phyloP scores from a whole-genome alignment of 345 rosid genomes.

The Lepidium didymum region DNA sequence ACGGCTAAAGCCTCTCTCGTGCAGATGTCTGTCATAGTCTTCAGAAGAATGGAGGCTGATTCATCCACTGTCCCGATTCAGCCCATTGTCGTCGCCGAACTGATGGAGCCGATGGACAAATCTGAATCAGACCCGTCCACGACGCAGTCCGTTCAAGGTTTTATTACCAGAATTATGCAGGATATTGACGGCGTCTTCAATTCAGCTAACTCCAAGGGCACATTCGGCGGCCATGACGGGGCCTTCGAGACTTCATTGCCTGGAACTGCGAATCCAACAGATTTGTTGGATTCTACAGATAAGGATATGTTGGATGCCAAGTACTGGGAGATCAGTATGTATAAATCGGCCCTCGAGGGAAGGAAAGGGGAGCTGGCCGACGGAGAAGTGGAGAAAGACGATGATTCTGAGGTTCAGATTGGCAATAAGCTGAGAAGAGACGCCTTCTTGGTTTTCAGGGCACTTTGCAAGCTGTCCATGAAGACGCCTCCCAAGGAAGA shows the following conservation, averaged over 20 bases:
- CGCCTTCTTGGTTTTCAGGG: conserved; percentile 98
- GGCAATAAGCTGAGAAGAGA: conserved; percentile 98
- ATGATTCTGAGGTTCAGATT: conserved; percentile 93
- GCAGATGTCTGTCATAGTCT: conserved; percentile 95
- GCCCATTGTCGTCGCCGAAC: conserved; percentile 98
- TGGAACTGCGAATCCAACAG: conserved; percentile 62
- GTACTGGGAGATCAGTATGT: conserved; percentile 99
- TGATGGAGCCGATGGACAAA: conserved; percentile 85
- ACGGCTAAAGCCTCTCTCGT: conserved; percentile 94
- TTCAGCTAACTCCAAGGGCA: conserved; percentile 45
- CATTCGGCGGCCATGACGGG: conserved; percentile 50
- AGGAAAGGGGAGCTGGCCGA: conserved; percentile 95
- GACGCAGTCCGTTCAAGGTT: conserved; percentile 83
- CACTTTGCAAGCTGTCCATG: conserved; percentile 98
- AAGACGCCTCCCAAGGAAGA: conserved; percentile 98
- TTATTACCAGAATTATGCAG: conserved; percentile 71
- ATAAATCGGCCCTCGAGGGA: conserved; percentile 95
- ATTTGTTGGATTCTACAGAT: conserved; percentile 68
- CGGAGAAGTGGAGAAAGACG: conserved; percentile 86
- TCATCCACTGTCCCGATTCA: conserved; percentile 89
- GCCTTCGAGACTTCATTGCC: conserved; percentile 68
- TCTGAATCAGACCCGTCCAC: conserved; percentile 73
- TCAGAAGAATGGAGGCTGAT: conserved; percentile 98
- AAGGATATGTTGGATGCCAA: conserved; percentile 99
- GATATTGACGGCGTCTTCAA: conserved; percentile 66